Base-by-base conservation (phyloP, 2,329 filamentous ascomycete genomes). In the Talaromyces verruculosus region DNA sequence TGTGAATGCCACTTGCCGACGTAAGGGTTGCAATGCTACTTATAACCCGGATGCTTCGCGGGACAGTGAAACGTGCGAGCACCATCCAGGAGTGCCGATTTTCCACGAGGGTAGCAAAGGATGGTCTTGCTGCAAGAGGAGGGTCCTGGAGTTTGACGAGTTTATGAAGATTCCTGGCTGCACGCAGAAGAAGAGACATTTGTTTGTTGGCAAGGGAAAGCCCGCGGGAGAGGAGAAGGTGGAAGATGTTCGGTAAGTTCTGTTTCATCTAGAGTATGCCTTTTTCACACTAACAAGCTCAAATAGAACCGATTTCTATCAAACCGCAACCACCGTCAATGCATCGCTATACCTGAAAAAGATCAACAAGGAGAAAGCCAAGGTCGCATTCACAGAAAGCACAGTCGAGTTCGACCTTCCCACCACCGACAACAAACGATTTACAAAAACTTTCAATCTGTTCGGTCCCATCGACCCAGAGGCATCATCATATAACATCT, bases 61-160 rank as follows among this genome's bases (percentile, higher is more conserved):
- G 69, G 87, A 90, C 37, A 86, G 83, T 0, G 93, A 97, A 82
- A 84, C 87, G 68, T 99, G 95, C 76, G 84, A 91, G 57, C 89
- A 96, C 75, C 95, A 99, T 79, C 93, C 95, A 0, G 95, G 95
- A 4, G 87, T 86, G 25, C 92, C 95, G 28, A 89, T 99, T 71
- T 99, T 99, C 81, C 95, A 99, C 78, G 95, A 99, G 82, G 95
- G 95, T 41, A 96, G 92, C 81, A 99, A 99, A 83, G 95, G 95
- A 1, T 99, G 95, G 85, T 93, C 89, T 67, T 99, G 95, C 83
- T 99, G 95, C 82, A 98, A 98, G 86, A 85, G 92, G 72, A 87
- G 93, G 43, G 95, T 99, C 66, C 82, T 99, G 67, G 95, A 99
- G 76, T 99, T 99, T 78, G 93, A 99, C 77, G 90, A 98, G 79